Conservation (phyloP, 371 early-diverging fungal species). For the Mortierella polycephala region DNA sequence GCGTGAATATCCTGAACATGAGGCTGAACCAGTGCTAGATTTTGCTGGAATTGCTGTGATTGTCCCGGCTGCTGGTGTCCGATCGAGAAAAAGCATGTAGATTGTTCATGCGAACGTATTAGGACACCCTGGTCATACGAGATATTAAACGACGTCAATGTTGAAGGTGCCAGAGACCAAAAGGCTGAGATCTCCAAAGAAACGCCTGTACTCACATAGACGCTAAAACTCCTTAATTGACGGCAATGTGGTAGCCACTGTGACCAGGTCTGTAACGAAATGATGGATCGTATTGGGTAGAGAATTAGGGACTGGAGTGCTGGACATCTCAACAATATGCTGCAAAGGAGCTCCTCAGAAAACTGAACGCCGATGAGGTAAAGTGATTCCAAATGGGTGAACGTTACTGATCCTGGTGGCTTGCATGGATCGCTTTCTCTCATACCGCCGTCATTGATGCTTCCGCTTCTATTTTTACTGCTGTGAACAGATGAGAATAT, state of each 20-base stretch:
- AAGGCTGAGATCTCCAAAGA: conserved; percentile 7
- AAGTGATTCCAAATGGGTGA: conserved; percentile 18
- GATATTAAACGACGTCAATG: conserved; percentile 12
- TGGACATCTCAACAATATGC: conserved; percentile 22
- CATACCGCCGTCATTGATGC: background rate
- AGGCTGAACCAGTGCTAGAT: background rate
- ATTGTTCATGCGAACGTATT: no score
- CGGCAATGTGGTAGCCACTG: conserved; percentile 12
- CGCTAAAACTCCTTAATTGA: conserved; percentile 7
- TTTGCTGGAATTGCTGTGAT: background rate
- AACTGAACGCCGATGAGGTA: conserved; percentile 14
- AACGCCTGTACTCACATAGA: conserved; percentile 9
- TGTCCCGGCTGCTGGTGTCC: background rate
- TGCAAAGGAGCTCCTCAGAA: conserved; percentile 14
- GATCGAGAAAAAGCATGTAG: background rate
- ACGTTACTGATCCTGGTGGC: background rate
- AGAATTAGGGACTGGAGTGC: conserved; percentile 11
- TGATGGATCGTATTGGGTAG: background rate
- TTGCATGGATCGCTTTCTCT: no score
- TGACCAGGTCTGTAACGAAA: conserved; percentile 2
- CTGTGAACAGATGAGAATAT: background rate
- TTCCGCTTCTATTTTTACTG: background rate
- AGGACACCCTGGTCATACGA: background rate
- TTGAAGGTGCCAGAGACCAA: conserved; percentile 21
- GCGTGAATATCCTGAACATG: background rate